Evolutionary conservation across 2,329 filamentous ascomycete genomes (phyloP).

Genomic region (Aspergillus puulaauensis): DNA sequence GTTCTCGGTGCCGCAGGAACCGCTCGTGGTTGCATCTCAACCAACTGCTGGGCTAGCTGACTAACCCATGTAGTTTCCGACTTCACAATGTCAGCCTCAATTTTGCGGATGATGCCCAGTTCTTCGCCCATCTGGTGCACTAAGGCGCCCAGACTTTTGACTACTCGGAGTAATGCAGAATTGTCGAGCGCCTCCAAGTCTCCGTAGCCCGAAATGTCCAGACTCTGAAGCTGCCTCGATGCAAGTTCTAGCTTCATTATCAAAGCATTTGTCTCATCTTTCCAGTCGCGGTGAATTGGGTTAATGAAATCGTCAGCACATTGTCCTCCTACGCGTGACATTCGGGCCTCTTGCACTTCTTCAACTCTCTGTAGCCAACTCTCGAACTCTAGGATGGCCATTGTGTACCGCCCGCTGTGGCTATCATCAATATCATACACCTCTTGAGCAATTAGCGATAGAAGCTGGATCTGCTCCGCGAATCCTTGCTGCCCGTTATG

Average conservation of each 20-base stretch:
- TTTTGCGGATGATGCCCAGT: conserved; percentile 33
- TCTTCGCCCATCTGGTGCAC: conserved; percentile 38
- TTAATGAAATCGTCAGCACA: conserved; percentile 32
- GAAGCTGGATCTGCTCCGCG: conserved; percentile 36
- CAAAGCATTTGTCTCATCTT: conserved; percentile 31
- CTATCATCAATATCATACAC: conserved; percentile 32
- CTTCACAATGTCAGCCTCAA: conserved; percentile 35
- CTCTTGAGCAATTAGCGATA: conserved; percentile 42
- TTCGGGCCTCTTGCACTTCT: conserved; percentile 23
- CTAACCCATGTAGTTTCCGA: conserved; percentile 36
- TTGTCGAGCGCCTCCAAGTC: conserved; percentile 21
- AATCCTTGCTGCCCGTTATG: conserved; percentile 30
- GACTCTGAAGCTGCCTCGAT: conserved; percentile 34
- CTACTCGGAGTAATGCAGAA: conserved; percentile 34
- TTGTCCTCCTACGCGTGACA: conserved; percentile 9
- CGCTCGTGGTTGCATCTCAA: conserved; percentile 6
- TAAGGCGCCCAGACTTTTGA: conserved; percentile 29
- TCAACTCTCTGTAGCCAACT: conserved; percentile 34
- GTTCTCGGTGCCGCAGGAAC: conserved; percentile 10
- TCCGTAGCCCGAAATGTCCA: conserved; percentile 35
- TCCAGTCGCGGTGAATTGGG: conserved; percentile 35
- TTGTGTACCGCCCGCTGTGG: conserved; percentile 29
- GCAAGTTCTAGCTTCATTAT: conserved; percentile 35
- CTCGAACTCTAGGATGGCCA: conserved; percentile 34
- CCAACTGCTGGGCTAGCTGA: conserved; percentile 27